Base-by-base conservation (phyloP, 192 early-diverging fungal species). In the Linnemannia zychae region DNA sequence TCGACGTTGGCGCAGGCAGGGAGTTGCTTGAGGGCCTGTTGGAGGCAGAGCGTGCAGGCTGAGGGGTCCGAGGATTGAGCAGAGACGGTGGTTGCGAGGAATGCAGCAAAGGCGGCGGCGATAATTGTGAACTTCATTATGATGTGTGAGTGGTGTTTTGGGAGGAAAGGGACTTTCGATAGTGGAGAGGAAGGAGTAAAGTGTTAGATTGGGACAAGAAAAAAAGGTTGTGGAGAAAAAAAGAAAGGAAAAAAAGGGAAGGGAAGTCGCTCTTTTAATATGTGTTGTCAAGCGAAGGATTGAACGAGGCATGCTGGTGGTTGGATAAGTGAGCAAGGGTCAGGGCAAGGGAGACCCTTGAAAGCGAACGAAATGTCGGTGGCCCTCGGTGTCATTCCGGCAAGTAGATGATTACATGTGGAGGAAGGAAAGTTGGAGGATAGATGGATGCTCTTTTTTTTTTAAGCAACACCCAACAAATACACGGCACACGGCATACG, bases 21-120 rank as follows among this genome's bases (percentile, higher is more conserved):
- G 33, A 78, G 37, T 0, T 76, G 28, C 47, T 70, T 33, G 33
- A 83, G 75, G 17, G 81, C 71, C 9, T 65, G 36, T 33, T 83
- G 81, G 38, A 83, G 71, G 66, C 81, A 83, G 20, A 68, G n/a
- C 3, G 81, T 78, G 76, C 76, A 83, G 18, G 76, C 38, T 12
- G 72, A 48, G 9, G 76, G 71, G 57, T 83, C 68, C 24, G 20
- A 34, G n/a, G n/a, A n/a, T 31, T 76, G 68, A n/a, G 72, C 81
- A 6, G 81, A 83, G 52, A 67, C 72, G 37, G 71, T 38, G 47
- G 79, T 47, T 3, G 76, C 75, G 49, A 77, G 6, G 49, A 74
- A 34, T n/a, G 72, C 67, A 33, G 74, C 22, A 31, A 52, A 28
- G n/a, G 57, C 20, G 11, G 49, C 75, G 40, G 50, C 75, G 4